Evolutionary conservation across 202 grass and related monocot genomes (phyloP), one percentile per base, ranked within the genome.

Genomic region (Saccharum hybrid): DNA sequence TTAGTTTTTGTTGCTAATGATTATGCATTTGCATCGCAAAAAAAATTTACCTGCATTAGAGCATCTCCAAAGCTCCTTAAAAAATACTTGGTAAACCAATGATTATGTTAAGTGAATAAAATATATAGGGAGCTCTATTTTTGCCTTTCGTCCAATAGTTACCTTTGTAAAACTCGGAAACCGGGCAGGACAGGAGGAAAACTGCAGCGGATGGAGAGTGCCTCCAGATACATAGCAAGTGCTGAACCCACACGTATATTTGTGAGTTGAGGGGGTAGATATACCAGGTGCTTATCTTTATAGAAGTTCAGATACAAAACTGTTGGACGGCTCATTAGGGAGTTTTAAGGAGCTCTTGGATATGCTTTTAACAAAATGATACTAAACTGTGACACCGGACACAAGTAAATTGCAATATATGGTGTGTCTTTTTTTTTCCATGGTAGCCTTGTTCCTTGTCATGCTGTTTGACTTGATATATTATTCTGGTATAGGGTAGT

Each of bases 401-500:
- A 7, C 40, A 9, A 81, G 33, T 56, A 71, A 57, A 57, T 43
- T 10, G 15, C 22, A 63, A 60, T 48, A 6, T 60, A 68, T 4
- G 33, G 0, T 34, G 42, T 54, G 36, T 42, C 16, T 4, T 13
- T 56, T n/a, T n/a, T 6, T n/a, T 85, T 82, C 65, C 11, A 52
- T 59, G 49, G 15, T 77, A 43, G 1, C 51, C 11, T 30, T 76
- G 19, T 76, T 72, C 5, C 12, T 56, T 76, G 51, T 40, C 10
- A 3, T 36, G 42, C 61, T 66, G 13, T 43, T 79, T 73, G 71
- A 66, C 33, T 33, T 67, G 26, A 79, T 45, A 42, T 59, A 12
- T 67, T 72, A 12, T 57, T 51, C 28, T 74, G 8, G 15, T 30
- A 8, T n/a, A n/a, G 40, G 63, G 19, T 81, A 48, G 40, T 40